Evolutionary conservation across 2,329 filamentous ascomycete species (phyloP).

Genomic region (Fusarium sororula): DNA sequence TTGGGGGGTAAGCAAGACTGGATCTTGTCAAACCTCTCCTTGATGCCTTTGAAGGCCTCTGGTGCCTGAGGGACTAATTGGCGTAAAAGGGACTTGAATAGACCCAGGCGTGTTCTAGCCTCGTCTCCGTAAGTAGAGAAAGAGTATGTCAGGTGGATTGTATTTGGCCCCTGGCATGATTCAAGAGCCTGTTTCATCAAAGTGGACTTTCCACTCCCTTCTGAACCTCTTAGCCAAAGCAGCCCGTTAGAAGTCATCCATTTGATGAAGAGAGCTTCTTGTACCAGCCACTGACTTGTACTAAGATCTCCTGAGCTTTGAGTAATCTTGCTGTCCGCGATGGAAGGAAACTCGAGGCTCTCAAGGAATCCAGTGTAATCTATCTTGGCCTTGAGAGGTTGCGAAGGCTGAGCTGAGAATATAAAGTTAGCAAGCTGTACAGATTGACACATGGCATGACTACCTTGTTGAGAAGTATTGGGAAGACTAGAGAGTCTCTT

Average conservation of each 20-base stretch:
- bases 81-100: not conserved
- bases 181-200: not conserved
- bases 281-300: not conserved
- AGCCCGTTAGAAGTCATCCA: not conserved
- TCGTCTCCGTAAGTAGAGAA: not conserved
- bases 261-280: not conserved
- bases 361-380: not conserved
- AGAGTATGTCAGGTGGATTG: not conserved
- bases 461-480: not conserved
- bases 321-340: not conserved
- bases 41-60: not conserved
- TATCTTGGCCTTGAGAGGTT: not conserved
- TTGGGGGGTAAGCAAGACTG: not conserved
- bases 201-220: not conserved
- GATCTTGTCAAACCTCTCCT: not conserved
- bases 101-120: not conserved
- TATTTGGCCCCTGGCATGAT: not conserved
- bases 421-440: not conserved
- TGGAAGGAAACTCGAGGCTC: not conserved
- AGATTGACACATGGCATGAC: accelerated
- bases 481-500: not conserved
- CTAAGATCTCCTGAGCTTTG: not conserved
- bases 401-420: not conserved
- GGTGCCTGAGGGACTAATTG: not conserved
- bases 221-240: not conserved